Base-by-base conservation (phyloP, 2,329 filamentous ascomycete genomes). In the Pleoardoris graminearum region DNA sequence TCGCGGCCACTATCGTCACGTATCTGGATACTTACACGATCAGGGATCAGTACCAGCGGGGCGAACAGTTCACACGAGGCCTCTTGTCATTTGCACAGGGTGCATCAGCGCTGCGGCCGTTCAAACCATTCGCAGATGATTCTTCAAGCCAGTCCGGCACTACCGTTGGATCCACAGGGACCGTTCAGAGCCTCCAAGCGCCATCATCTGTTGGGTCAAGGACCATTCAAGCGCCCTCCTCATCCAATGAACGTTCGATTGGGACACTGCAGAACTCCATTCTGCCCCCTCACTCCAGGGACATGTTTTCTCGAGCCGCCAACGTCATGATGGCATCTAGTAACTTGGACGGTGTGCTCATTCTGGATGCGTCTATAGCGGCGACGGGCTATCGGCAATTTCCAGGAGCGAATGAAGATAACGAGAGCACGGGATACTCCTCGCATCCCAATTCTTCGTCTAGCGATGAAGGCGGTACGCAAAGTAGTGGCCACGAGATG, bases 241-340 rank as follows among this genome's bases (percentile, higher is more conserved):
- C 42, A 14, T 19, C 38, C 32, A 23, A 48, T 11, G 41, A 36
- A 5, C 17, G 44, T 17, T 37, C 51, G 2, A 48, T 32, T 3
- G 51, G 30, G 17, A 41, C 33, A 6, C 57, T 71, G 0, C 70
- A 71, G 23, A 61, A 70, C 11, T 61, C 51, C 1, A 70, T 71
- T 1, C 29, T 72, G 12, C 69, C 70, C 1, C 33, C 30, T 1
- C 63, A 70, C 43, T 61, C 69, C 11, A 66, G 59, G 32, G 54
- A 58, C 0, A 70, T 72, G 68, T 72, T 72, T 47, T 58, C 62
- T 0, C 61, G 70, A 22, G 70, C 70, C 35, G 69, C 70, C 11
- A 67, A 57, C 37, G 57, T 72, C 4, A 67, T 73, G 50, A 59
- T 65, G 48, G 57, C 60, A 7, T 70, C 69, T 2, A 71, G 69